Evolutionary conservation across 352 stramenopile genomes (phyloP).

Genomic region (Phytophthora vignae): DNA sequence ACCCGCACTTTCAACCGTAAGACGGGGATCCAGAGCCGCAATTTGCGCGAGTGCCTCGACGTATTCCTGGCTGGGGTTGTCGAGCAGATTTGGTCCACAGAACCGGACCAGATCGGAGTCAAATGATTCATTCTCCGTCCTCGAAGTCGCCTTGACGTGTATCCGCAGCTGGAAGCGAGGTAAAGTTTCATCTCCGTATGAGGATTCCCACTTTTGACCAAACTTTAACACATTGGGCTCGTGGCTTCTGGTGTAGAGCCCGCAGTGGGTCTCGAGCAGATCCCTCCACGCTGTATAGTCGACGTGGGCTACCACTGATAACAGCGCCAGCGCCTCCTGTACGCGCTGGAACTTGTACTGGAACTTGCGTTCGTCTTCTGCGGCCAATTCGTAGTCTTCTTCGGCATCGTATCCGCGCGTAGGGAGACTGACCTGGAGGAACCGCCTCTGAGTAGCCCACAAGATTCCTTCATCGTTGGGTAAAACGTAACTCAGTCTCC

Average conservation of each 20-base stretch:
- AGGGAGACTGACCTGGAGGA: neutral
- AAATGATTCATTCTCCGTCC: neutral
- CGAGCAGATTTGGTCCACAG: neutral
- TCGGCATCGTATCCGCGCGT: neutral
- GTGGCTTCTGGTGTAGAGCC: neutral
- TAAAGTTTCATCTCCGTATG: neutral
- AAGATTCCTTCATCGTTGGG: neutral
- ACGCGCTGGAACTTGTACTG: neutral
- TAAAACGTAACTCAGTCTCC: neutral
- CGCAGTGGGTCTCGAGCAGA: constrained; percentile 1
- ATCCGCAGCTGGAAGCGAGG: neutral
- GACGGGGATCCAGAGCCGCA: neutral
- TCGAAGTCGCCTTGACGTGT: neutral
- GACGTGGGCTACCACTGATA: constrained; percentile 7
- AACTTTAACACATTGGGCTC: neutral
- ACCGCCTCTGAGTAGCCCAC: neutral
- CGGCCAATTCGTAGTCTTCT: neutral
- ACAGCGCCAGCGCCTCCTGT: neutral
- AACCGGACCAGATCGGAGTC: neutral
- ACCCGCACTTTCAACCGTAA: neutral
- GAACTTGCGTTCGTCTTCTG: neutral
- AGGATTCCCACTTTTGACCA: neutral
- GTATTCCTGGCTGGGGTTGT: constrained; percentile 1
- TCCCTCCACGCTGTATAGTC: constrained; percentile 2
- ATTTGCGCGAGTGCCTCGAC: no score